These are phyloP conservation scores for Sphagnum fallax DNA, from an alignment of 228 moss, liverwort and hornwort species.

Conservation along the genomic window DNA sequence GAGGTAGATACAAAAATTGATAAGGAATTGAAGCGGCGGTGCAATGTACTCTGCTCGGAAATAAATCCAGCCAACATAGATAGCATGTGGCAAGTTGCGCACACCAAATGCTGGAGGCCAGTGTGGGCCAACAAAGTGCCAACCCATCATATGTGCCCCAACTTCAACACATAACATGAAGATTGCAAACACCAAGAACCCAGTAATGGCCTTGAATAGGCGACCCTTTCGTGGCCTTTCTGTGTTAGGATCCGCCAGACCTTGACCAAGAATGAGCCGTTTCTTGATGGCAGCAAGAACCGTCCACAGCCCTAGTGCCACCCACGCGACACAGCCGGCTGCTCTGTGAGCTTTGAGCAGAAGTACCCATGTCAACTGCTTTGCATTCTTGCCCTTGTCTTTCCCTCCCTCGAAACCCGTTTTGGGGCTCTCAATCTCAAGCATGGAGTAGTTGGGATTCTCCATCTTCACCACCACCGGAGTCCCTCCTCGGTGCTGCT, in stretches of 20 bases:
- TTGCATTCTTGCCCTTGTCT: conserved; percentile 93
- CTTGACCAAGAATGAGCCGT: conserved; percentile 78
- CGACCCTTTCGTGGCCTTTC: conserved; percentile 58
- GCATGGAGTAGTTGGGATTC: conserved; percentile 87
- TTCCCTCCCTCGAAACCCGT: conserved; percentile 67
- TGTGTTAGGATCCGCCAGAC: conserved; percentile 32
- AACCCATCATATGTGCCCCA: conserved; percentile 80
- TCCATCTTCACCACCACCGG: conserved; percentile 95
- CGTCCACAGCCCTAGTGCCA: conserved; percentile 72
- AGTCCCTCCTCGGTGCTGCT: conserved; percentile 72
- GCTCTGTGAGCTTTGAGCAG: conserved; percentile 92
- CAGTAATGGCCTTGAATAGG: conserved; percentile 82
- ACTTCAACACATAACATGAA: conserved; percentile 79
- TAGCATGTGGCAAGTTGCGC: conserved; percentile 54
- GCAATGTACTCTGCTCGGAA: conserved; percentile 69
- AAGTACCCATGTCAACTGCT: conserved; percentile 92
- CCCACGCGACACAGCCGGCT: conserved; percentile 82
- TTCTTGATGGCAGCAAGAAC: conserved; percentile 72
- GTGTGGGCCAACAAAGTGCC: conserved; percentile 76
- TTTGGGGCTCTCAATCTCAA: conserved; percentile 95
- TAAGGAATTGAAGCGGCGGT: conserved; percentile 64
- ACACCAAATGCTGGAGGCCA: conserved; percentile 61
- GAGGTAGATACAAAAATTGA: conserved; percentile 73
- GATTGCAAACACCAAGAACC: conserved; percentile 87
- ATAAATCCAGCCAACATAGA: conserved; percentile 74